Evolutionary conservation across 192 early-diverging fungal species (phyloP).

Genomic region (Paraglomus occultum): DNA sequence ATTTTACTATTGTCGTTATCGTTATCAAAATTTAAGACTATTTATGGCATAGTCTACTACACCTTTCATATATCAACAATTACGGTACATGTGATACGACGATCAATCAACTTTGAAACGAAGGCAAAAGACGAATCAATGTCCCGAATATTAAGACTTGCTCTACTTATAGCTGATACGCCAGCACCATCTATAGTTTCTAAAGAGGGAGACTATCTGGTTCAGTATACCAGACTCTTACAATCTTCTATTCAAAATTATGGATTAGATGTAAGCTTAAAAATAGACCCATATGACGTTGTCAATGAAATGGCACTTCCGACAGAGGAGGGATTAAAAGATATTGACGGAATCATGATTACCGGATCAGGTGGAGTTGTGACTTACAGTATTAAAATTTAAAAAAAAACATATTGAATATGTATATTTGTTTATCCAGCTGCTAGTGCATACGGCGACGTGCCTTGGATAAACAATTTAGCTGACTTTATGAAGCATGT

Average conservation of each 20-base stretch:
- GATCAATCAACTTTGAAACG: too few relatives aligned
- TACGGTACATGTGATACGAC: too few relatives aligned
- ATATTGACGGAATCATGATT: slow-evolving; percentile 53
- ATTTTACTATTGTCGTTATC: too few relatives aligned
- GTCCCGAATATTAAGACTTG: neutral
- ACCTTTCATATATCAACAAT: too few relatives aligned
- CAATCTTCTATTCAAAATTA: neutral
- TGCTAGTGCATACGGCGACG: slow-evolving; percentile 60
- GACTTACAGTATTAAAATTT: neutral
- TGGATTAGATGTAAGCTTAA: neutral
- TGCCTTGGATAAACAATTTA: slow-evolving; percentile 64
- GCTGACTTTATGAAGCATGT: slow-evolving; percentile 50
- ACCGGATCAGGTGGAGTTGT: slow-evolving; percentile 47
- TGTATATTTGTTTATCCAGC: slow-evolving; percentile 29
- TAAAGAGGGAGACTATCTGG: slow-evolving; percentile 13
- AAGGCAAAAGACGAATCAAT: too few relatives aligned
- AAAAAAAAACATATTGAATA: neutral
- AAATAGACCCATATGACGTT: slow-evolving; percentile 7
- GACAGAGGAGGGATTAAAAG: slow-evolving; percentile 25
- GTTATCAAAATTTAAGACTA: too few relatives aligned
- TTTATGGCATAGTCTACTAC: too few relatives aligned
- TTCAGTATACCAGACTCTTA: slow-evolving; percentile 14
- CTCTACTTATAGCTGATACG: slow-evolving; percentile 11
- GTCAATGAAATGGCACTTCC: slow-evolving; percentile 16
- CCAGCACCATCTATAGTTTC: neutral